Percentiles rank a stretch among this genome's conserved stretches.
Evolutionary conservation across 2,329 filamentous ascomycete genomes (phyloP).

Genomic region (Sporothrix dimorphospora): DNA sequence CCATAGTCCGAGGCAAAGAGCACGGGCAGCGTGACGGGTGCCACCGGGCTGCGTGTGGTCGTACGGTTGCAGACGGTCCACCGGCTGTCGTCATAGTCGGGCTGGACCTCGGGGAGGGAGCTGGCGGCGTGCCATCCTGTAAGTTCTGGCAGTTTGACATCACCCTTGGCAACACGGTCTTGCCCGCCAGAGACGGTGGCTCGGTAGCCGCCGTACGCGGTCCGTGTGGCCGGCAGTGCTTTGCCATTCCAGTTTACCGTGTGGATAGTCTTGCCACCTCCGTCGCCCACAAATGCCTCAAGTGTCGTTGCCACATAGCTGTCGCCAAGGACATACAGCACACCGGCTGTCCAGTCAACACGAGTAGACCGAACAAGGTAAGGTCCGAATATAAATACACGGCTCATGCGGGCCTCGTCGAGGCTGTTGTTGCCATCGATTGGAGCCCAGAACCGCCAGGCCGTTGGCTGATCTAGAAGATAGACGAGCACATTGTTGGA

Average conservation of each 20-base stretch:
- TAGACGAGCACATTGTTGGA: constrained; percentile 55
- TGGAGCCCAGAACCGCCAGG: constrained; percentile 61
- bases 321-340: constrained; percentile 28
- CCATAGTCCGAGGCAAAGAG: constrained; percentile 72
- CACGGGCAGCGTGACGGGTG: constrained; percentile 59
- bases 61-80: constrained; percentile 66
- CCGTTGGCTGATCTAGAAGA: constrained; percentile 56
- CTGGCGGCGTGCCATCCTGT: constrained; percentile 57
- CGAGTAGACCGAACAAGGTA: constrained; percentile 32
- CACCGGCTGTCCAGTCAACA: constrained; percentile 40
- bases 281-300: constrained; percentile 61
- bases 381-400: constrained; percentile 60
- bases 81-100: constrained; percentile 66
- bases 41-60: constrained; percentile 63
- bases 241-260: constrained; percentile 65
- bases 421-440: constrained; percentile 35
- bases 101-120: constrained; percentile 68
- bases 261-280: constrained; percentile 41
- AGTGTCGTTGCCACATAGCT: constrained; percentile 28
- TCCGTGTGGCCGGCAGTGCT: constrained; percentile 43
- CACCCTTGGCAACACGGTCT: constrained; percentile 36
- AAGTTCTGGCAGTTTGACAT: constrained; percentile 50
- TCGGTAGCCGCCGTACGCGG: constrained; percentile 50
- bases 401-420: constrained; percentile 45
- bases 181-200: constrained; percentile 58